Base-by-base conservation (phyloP, 2,329 filamentous ascomycete species). In the Macroventuria anomochaeta region DNA sequence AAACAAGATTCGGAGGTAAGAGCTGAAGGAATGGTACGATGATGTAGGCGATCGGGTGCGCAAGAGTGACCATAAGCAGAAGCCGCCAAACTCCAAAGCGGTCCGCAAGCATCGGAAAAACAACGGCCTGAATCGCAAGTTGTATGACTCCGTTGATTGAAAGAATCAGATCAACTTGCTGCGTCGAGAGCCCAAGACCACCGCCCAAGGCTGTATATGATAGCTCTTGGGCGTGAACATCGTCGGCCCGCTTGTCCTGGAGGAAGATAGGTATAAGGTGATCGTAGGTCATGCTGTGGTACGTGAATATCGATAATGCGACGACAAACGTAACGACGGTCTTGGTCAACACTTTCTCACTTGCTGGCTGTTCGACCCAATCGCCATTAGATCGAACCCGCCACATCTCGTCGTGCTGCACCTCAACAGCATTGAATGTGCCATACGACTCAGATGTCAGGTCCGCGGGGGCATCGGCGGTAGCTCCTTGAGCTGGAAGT, bases 251-350 rank as follows among this genome's bases (percentile, higher is more conserved):
- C 33, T 86, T 82, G 65, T 96, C 92, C 72, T 97, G 92, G 44
- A 96, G 85, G 76, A 96, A 97, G 55, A 97, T 96, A 7, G 93
- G 93, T 47, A 96, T 81, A 0, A 97, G 83, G 71, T 96, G 90
- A 69, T 97, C 93, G 75, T 91, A 97, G 0, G 89, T 92, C 92
- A 97, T 97, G 31, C 89, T 91, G 76, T 97, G 93, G 72, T 96
- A 96, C 4, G 91, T 95, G 77, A 96, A 96, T 59, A 97, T 90
- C 37, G 89, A 90, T 40, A 97, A 78, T 1, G 93, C 88, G n/a
- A 91, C 68, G 32, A 95, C 86, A 46, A 96, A 84, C 74, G 89
- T 87, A 61, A 90, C 79, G 55, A 96, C 87, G 33, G 83, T 84
- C 74, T 77, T 81, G 2, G 82, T 87, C 62, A 88, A 85, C 44